phyloP scores from a whole-genome alignment of 805 yeast species.

The Saccharomycopsis lassenensis region DNA sequence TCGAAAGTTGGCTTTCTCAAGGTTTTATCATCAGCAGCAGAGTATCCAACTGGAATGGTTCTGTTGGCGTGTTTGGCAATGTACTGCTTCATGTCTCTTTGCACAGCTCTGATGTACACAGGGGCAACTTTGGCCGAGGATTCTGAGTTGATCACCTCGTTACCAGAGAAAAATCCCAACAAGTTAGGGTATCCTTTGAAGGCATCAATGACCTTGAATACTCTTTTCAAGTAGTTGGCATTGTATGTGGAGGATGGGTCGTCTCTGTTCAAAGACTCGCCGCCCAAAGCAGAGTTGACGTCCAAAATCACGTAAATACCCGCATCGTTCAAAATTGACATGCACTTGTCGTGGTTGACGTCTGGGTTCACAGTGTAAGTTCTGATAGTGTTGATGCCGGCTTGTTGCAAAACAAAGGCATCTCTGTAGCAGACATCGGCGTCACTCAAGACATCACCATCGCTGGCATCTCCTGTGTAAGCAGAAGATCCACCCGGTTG shows the following conservation, averaged over 20 bases:
- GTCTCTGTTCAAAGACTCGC: slow-evolving; percentile 62
- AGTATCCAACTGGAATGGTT: slow-evolving; percentile 86
- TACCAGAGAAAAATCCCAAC: slow-evolving; percentile 83
- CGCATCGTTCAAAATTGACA: slow-evolving; percentile 79
- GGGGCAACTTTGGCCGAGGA: slow-evolving; percentile 56
- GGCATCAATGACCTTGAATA: slow-evolving; percentile 75
- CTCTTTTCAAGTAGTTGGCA: slow-evolving; percentile 57
- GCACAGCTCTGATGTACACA: slow-evolving; percentile 75
- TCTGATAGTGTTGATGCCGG: slow-evolving; percentile 79
- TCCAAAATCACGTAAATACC: slow-evolving; percentile 85
- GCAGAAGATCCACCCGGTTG: slow-evolving; percentile 88
- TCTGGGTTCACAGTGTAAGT: slow-evolving; percentile 78
- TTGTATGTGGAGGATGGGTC: slow-evolving; percentile 66
- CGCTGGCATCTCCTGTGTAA: slow-evolving; percentile 24
- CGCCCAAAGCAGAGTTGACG: slow-evolving; percentile 62
- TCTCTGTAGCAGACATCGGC: slow-evolving; percentile 67
- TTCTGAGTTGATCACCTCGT: slow-evolving; percentile 81
- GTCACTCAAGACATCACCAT: slow-evolving; percentile 60
- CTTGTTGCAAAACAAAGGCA: slow-evolving; percentile 61
- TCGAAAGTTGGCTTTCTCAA: slow-evolving; percentile 66
- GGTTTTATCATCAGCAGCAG: slow-evolving; percentile 76
- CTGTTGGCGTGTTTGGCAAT: slow-evolving; percentile 59
- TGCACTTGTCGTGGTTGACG: slow-evolving; percentile 80
- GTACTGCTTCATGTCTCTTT: slow-evolving; percentile 84
- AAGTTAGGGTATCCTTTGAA: slow-evolving; percentile 78